Percentiles rank a stretch among this genome's conserved stretches.
Conservation (phyloP, 176 grass and related monocot species). For the Oryza glumipatula region DNA sequence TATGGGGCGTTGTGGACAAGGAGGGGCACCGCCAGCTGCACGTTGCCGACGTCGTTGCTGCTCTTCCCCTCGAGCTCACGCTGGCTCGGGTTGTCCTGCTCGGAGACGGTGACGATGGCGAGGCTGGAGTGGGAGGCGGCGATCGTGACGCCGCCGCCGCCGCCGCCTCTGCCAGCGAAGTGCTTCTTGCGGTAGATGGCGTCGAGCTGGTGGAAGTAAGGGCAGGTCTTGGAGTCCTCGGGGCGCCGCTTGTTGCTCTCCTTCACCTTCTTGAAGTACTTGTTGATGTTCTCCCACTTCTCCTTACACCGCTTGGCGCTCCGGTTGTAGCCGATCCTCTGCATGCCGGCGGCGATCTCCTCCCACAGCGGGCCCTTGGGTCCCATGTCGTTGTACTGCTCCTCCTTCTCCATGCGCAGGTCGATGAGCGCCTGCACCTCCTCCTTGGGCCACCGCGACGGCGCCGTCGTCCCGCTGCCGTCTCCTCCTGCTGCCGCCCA, state of each 20-base stretch:
- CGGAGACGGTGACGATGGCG: background rate
- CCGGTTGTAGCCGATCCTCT: constrained; percentile 80
- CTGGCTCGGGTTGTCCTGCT: constrained; percentile 19
- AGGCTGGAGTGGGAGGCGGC: background rate
- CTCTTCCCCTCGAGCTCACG: constrained; percentile 50
- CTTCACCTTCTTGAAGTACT: constrained; percentile 97
- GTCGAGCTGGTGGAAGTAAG: constrained; percentile 91
- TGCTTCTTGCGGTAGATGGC: constrained; percentile 71
- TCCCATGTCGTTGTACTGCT: constrained; percentile 58
- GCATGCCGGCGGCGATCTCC: constrained; percentile 82
- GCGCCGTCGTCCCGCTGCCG: constrained; percentile 26
- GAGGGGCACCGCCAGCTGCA: background rate
- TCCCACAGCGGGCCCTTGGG: constrained; percentile 84
- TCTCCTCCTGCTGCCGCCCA: constrained; percentile 16
- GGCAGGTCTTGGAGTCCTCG: constrained; percentile 90
- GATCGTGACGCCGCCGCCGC: background rate
- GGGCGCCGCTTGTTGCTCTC: constrained; percentile 87
- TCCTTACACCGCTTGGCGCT: constrained; percentile 93
- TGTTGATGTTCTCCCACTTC: constrained; percentile 99
- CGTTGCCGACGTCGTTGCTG: constrained; percentile 31
- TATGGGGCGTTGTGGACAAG: background rate
- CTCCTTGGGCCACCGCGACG: constrained; percentile 88
- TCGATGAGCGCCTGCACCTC: constrained; percentile 87
- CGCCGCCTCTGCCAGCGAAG: background rate
- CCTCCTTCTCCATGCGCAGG: constrained; percentile 69